These are phyloP conservation scores for Cicer bijugum DNA, from an alignment of 306 rosid genomes.

Conservation along the genomic window DNA sequence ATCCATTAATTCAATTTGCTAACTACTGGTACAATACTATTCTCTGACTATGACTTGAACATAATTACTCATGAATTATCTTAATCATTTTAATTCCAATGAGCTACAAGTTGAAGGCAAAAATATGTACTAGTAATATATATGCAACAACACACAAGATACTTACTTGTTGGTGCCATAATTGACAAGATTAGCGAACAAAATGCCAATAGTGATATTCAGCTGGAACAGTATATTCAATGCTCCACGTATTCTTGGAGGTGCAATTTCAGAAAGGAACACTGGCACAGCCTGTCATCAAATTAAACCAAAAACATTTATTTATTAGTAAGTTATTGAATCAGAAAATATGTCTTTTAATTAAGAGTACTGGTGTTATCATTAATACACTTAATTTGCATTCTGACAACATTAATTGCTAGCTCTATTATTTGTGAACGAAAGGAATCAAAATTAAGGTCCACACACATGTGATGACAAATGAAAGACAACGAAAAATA, in stretches of 20 bases:
- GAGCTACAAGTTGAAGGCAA: not conserved
- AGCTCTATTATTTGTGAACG: too few species aligned
- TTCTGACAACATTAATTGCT: not conserved
- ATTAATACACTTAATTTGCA: not conserved
- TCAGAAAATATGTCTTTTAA: not conserved
- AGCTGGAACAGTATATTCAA: conserved; percentile 86
- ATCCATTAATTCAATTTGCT: conserved; percentile 9
- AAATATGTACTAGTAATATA: not conserved
- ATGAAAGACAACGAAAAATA: conserved; percentile 13
- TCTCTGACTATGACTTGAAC: not conserved
- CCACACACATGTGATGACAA: conserved; percentile 23
- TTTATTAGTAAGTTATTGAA: not conserved
- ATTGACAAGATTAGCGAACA: conserved; percentile 81
- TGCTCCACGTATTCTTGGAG: conserved; percentile 93
- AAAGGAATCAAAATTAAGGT: conserved; percentile 38
- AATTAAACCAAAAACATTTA: not conserved
- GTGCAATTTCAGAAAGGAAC: conserved; percentile 93
- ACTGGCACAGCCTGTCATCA: conserved; percentile 86
- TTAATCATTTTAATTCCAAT: not conserved
- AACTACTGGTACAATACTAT: conserved; percentile 1
- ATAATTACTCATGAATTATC: not conserved
- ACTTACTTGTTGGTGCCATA: conserved; percentile 85
- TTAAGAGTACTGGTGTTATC: not conserved
- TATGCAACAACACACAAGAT: not conserved
- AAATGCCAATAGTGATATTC: conserved; percentile 84